These are phyloP conservation scores for Boletellus sp. DNA, from an alignment of 768 basidiomycete genomes.

Conservation along the genomic window DNA sequence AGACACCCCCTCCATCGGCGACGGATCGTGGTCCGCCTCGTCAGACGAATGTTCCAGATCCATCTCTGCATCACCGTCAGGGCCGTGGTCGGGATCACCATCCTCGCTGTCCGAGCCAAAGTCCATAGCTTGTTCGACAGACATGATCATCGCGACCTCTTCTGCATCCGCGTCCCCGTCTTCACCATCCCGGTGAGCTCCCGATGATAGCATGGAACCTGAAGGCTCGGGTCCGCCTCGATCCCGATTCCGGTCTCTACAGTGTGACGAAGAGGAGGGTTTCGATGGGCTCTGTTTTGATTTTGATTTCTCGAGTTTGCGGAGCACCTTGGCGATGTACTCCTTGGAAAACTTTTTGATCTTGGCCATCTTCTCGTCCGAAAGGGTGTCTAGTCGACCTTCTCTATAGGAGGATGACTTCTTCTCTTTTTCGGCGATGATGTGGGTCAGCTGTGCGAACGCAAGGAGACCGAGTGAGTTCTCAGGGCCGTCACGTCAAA, in stretches of 20 bases:
- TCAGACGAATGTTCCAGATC: constrained; percentile 29
- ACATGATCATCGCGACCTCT: constrained; percentile 34
- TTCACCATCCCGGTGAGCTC: constrained; percentile 8
- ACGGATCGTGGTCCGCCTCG: constrained; percentile 27
- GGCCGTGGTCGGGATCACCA: constrained; percentile 11
- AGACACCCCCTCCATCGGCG: constrained; percentile 33
- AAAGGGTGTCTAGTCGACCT: constrained; percentile 67
- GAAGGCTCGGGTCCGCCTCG: constrained; percentile 7
- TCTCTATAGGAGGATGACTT: constrained; percentile 78
- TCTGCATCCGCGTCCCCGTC: constrained; percentile 18
- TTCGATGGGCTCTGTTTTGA: constrained; percentile 19
- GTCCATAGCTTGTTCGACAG: constrained; percentile 45
- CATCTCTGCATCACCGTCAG: constrained; percentile 15
- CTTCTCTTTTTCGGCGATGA: constrained; percentile 94
- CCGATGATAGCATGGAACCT: constrained; percentile 12
- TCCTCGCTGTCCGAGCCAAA: constrained; percentile 38
- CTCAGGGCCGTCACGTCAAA: not conserved
- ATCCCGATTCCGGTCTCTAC: constrained; percentile 6
- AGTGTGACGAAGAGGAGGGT: constrained; percentile 18
- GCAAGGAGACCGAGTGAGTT: not conserved
- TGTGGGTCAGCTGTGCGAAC: constrained; percentile 63
- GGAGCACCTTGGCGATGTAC: constrained; percentile 77
- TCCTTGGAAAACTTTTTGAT: constrained; percentile 94
- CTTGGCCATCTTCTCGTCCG: constrained; percentile 83
- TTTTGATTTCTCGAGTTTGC: constrained; percentile 52